Base-by-base conservation (phyloP, 2,329 filamentous ascomycete species). In the Botryosphaeria dothidea region DNA sequence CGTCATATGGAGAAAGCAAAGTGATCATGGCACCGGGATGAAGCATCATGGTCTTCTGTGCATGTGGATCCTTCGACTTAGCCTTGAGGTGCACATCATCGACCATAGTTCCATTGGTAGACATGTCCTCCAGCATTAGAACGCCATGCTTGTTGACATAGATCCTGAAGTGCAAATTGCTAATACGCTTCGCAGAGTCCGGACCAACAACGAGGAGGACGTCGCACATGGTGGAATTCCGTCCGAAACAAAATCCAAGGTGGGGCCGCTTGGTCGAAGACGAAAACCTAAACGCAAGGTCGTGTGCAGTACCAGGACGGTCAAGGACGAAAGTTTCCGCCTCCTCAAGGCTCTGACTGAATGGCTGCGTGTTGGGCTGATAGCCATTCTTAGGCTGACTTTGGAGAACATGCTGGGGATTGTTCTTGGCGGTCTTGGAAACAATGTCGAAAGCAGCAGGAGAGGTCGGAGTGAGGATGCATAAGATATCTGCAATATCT, bases 101-200 rank as follows among this genome's bases (percentile, higher is more conserved):
- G 65, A 98, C 92, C 66, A 92, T 83, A 3, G 95, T 98, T 29
- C 95, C 95, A 72, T 98, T 99, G n/a, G 93, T 97, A 0, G 95
- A 98, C 74, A 89, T 86, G 74, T 99, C 95, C 76, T 97, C 90
- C 13, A 98, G 82, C 92, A 99, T 97, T 68, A 97, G 84, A 65
- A 91, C 89, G 29, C 91, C 92, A 68, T 92, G 87, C n/a, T 88
- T 83, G 71, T 96, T 99, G 71, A 97, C 84, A 73, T 90, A 97
- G 67, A 99, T 96, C 62, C 92, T 90, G 75, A 98, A 99, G 75
- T 99, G 95, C n/a, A 91, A 85, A 74, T 98, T 97, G 81, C 94
- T 98, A 66, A 99, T 85, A 48, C 91, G 86, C 74, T 87, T 90
- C 61, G 86, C 81, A 0, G 86, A 85, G 69, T 94, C 90, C 11